phyloP scores from a whole-genome alignment of 1,284 basidiomycete genomes.

The Volvariella volvacea region DNA sequence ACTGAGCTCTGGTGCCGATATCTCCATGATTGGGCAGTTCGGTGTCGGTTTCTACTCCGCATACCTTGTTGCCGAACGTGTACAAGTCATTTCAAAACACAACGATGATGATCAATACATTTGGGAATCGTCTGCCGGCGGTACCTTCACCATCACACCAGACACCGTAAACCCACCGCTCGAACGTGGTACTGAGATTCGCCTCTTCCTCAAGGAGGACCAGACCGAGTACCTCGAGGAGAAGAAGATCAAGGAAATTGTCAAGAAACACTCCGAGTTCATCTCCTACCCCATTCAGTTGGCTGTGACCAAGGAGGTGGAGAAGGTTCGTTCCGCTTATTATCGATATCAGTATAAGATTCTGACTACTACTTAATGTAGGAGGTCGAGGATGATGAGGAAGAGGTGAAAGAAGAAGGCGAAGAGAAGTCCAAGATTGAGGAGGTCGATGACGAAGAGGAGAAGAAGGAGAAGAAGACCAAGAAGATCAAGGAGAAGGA shows the following conservation, averaged over 20 bases:
- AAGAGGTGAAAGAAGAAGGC: slow-evolving; percentile 59
- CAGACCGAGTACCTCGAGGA: slow-evolving; percentile 99
- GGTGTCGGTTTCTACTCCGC: slow-evolving; percentile 99
- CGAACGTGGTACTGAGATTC: slow-evolving; percentile 93
- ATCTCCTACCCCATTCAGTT: slow-evolving; percentile 99
- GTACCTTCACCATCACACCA: slow-evolving; percentile 97
- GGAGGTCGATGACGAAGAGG: slow-evolving; percentile 77
- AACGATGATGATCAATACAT: slow-evolving; percentile 99
- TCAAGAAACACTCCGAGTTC: slow-evolving; percentile 99
- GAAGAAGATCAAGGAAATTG: slow-evolving; percentile 98
- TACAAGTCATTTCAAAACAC: slow-evolving; percentile 99
- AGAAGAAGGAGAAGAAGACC: slow-evolving; percentile 91
- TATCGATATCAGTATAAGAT: slow-evolving; percentile 6
- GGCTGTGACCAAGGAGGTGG: slow-evolving; percentile 98
- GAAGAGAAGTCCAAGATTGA: slow-evolving; percentile 69
- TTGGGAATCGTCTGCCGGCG: slow-evolving; percentile 99
- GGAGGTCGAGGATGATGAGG: slow-evolving; percentile 88
- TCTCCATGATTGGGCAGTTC: slow-evolving; percentile 91
- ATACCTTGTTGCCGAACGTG: slow-evolving; percentile 97
- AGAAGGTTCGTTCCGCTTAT: slow-evolving; percentile 60
- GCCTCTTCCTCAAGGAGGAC: slow-evolving; percentile 97
- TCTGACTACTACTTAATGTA: slow-evolving; percentile 20
- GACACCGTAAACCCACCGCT: slow-evolving; percentile 88
- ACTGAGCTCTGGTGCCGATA: slow-evolving; percentile 93
- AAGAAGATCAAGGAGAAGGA: slow-evolving; percentile 95